A percentile compares a stretch with the other conserved stretches of the same genome.
phyloP scores from a whole-genome alignment of 148 eudicot genomes.

The Fagopyrum homotropicum region DNA sequence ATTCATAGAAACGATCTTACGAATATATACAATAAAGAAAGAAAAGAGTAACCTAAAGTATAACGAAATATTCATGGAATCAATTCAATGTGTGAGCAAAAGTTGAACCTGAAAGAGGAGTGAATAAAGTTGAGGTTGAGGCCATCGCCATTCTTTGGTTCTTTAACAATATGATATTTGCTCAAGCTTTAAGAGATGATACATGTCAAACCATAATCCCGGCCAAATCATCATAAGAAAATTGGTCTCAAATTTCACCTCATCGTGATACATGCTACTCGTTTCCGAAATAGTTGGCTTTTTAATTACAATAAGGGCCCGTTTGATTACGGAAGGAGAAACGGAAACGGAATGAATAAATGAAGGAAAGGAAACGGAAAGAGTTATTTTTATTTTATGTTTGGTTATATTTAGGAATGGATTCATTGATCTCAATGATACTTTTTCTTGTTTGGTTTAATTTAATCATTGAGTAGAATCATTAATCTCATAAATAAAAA shows the following conservation, averaged over 20 bases:
- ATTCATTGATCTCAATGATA: too few species aligned
- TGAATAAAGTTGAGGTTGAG: constrained; percentile 62
- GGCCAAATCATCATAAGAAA: constrained; percentile 53
- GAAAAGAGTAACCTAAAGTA: too few species aligned
- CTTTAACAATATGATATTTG: neutral
- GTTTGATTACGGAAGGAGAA: too few species aligned
- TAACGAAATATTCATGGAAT: constrained; percentile 36
- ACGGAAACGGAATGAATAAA: too few species aligned
- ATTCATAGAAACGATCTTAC: too few species aligned
- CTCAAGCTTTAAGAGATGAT: constrained; percentile 26
- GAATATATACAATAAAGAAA: too few species aligned
- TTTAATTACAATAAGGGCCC: neutral
- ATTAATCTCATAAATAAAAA: too few species aligned
- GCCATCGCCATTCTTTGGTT: constrained; percentile 29
- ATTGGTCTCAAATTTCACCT: constrained; percentile 37
- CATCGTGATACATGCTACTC: constrained; percentile 15
- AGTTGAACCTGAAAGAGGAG: constrained; percentile 84
- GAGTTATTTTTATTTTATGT: too few species aligned
- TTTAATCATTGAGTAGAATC: too few species aligned
- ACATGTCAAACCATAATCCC: constrained; percentile 60
- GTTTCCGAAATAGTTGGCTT: neutral
- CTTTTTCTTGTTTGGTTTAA: too few species aligned
- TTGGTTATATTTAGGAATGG: too few species aligned
- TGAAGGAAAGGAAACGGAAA: too few species aligned
- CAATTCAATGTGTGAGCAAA: constrained; percentile 89